Conservation (phyloP, 805 yeast species). For the Lachancea sp. region DNA sequence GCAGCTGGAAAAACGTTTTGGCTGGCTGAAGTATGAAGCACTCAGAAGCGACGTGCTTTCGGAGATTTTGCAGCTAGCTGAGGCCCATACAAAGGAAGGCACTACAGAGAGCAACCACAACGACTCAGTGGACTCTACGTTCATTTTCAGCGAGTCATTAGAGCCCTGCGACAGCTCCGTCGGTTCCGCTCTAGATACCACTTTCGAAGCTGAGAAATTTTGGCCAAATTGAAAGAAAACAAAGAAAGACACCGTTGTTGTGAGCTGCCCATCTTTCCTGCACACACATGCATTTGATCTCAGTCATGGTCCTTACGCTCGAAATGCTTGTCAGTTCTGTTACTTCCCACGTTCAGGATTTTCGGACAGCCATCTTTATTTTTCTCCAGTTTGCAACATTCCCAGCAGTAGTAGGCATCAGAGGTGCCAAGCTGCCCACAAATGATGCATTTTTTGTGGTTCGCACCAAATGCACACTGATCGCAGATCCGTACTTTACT, state of each 20-base stretch:
- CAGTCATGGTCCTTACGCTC: constrained; percentile 34
- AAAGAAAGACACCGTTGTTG: no score
- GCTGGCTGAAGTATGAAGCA: constrained; percentile 52
- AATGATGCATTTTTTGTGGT: constrained; percentile 61
- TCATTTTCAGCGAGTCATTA: constrained; percentile 18
- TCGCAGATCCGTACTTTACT: constrained; percentile 69
- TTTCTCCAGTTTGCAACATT: constrained; percentile 72
- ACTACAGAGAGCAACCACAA: background rate
- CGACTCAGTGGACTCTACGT: constrained; percentile 17
- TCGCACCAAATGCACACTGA: constrained; percentile 73
- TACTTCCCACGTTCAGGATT: constrained; percentile 73
- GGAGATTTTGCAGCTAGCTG: constrained; percentile 1
- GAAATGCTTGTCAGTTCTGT: constrained; percentile 57
- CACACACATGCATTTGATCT: no score
- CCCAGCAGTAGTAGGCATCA: constrained; percentile 78
- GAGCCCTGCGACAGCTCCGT: constrained; percentile 1
- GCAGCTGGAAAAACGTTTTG: constrained; percentile 45
- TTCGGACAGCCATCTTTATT: constrained; percentile 92
- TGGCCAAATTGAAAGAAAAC: background rate
- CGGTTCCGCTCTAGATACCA: background rate
- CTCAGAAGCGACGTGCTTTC: constrained; percentile 32
- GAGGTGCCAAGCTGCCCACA: constrained; percentile 59
- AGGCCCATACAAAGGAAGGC: background rate
- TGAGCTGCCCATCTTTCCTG: no score
- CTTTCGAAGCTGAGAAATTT: background rate